phyloP scores from a whole-genome alignment of 2,329 filamentous ascomycete genomes.

The Gyromitra esculenta region DNA sequence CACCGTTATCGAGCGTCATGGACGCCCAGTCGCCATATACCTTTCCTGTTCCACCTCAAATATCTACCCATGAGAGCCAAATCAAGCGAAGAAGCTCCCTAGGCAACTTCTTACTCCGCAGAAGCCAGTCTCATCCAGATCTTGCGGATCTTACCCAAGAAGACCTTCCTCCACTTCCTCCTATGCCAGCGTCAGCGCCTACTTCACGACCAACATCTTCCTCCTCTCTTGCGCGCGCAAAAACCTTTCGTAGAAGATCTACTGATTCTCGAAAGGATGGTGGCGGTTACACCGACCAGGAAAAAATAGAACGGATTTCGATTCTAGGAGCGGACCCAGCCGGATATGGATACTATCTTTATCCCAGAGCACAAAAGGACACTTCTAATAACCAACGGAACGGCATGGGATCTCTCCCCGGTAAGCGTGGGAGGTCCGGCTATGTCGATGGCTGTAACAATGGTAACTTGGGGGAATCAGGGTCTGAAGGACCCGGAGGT shows the following conservation, averaged over 20 bases:
- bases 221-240: constrained; percentile 33
- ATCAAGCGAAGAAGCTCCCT: constrained; percentile 42
- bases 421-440: constrained; percentile 28
- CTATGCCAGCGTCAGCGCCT: constrained; percentile 37
- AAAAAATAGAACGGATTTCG: constrained; percentile 53
- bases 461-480: constrained; percentile 30
- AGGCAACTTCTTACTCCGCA: constrained; percentile 46
- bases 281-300: constrained; percentile 46
- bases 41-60: constrained; percentile 34
- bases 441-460: constrained; percentile 37
- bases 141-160: constrained; percentile 45
- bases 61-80: constrained; percentile 35
- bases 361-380: constrained; percentile 44
- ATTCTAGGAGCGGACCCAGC: constrained; percentile 54
- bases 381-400: constrained; percentile 30
- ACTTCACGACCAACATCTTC: constrained; percentile 27
- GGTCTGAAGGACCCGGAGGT: constrained; percentile 20
- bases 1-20: constrained; percentile 50
- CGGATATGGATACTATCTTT: constrained; percentile 53
- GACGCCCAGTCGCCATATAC: constrained; percentile 50
- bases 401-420: neutral
- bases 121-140: constrained; percentile 50
- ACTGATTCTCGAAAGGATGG: constrained; percentile 26
- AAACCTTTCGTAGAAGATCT: constrained; percentile 41
- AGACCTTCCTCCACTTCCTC: constrained; percentile 41